These are phyloP conservation scores for Microascus cirrosus DNA, from an alignment of 2,329 filamentous ascomycete genomes.

Conservation along the genomic window DNA sequence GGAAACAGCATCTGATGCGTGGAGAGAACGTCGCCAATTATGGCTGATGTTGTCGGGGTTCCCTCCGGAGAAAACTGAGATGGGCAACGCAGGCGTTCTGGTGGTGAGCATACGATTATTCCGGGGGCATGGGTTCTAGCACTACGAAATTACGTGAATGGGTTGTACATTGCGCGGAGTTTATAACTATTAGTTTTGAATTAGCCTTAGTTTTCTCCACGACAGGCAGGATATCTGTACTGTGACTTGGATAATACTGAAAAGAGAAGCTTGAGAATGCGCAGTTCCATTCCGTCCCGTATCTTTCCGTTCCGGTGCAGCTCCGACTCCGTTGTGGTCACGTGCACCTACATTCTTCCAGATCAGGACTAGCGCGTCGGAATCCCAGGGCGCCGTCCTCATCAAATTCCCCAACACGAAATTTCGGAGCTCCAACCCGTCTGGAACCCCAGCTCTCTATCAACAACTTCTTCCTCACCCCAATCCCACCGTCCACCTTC, in stretches of 20 bases:
- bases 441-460: slow-evolving; percentile 13
- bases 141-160: neutral
- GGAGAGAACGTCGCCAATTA: neutral
- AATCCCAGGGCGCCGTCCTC: neutral
- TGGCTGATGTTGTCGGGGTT: neutral
- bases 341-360: neutral
- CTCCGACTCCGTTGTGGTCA: neutral
- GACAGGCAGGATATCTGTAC: neutral
- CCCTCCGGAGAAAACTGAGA: neutral
- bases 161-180: neutral
- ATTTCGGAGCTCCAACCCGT: slow-evolving; percentile 26
- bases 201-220: neutral
- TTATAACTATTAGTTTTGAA: neutral
- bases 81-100: neutral
- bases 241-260: neutral
- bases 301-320: neutral
- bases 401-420: slow-evolving; percentile 30
- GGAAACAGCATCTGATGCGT: neutral
- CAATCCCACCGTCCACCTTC: slow-evolving; percentile 16
- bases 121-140: neutral
- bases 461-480: slow-evolving; percentile 16
- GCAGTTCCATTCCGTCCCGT: neutral
- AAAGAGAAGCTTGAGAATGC: neutral
- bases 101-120: neutral
- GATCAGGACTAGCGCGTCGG: slow-evolving; percentile 1